A percentile compares a stretch with the other conserved stretches of the same genome.
phyloP scores from a whole-genome alignment of 176 grass and related monocot genomes.

The Triticum dicoccoides region DNA sequence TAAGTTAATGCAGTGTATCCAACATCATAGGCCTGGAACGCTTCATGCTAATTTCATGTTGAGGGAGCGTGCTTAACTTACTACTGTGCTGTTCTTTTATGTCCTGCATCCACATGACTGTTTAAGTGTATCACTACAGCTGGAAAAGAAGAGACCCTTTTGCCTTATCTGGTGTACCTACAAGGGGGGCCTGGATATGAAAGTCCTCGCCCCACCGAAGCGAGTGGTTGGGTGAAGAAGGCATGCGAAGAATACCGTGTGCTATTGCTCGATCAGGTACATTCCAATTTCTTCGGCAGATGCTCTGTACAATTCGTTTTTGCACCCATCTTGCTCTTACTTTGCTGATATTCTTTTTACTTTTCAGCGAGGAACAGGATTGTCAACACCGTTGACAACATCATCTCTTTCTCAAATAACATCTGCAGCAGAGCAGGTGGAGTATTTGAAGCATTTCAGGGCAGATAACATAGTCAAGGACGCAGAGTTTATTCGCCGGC shows the following conservation, averaged over 20 bases:
- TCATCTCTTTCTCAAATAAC: slow-evolving; percentile 89
- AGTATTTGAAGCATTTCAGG: slow-evolving; percentile 93
- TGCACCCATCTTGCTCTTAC: neutral
- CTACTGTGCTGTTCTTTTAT: neutral
- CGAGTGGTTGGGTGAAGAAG: slow-evolving; percentile 90
- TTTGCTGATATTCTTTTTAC: neutral
- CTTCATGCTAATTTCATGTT: neutral
- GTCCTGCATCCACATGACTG: neutral
- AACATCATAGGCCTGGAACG: neutral
- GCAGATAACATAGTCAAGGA: slow-evolving; percentile 95
- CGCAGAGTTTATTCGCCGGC: slow-evolving; percentile 76
- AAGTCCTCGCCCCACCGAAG: slow-evolving; percentile 65
- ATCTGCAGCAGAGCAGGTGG: slow-evolving; percentile 47
- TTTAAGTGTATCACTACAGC: slow-evolving; percentile 32
- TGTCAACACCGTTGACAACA: slow-evolving; percentile 80
- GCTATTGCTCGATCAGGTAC: slow-evolving; percentile 80
- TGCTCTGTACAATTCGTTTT: neutral
- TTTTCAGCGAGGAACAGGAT: slow-evolving; percentile 78
- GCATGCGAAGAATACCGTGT: slow-evolving; percentile 80
- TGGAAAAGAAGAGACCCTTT: slow-evolving; percentile 67
- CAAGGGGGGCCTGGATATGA: slow-evolving; percentile 97
- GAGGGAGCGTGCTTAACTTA: neutral
- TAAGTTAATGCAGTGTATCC: neutral
- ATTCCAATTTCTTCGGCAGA: neutral
- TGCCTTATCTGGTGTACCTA: slow-evolving; percentile 79